Base-by-base conservation (phyloP, 2,329 filamentous ascomycete species). In the Furcasterigmium furcatum region DNA sequence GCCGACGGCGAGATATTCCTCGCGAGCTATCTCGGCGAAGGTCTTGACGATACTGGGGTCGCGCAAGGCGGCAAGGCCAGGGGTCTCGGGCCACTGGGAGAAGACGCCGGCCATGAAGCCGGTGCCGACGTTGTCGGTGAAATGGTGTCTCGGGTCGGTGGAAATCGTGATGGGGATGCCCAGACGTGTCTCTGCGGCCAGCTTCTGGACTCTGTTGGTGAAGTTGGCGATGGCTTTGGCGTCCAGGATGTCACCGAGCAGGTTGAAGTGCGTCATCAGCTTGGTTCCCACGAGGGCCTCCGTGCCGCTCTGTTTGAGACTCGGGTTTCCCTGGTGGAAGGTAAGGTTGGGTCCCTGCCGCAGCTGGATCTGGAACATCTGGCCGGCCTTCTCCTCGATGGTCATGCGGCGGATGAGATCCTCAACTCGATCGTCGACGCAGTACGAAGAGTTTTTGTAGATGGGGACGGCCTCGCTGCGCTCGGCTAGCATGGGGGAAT, bases 31-130 rank as follows among this genome's bases (percentile, higher is more conserved):
- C 29, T 77, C 68, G 9, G 70, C 74, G 43, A 79, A 79, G 14
- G 58, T 61, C 39, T 67, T 55, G 2, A 74, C 71, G 0, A 76
- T 54, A 1, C 65, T 59, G 0, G 70, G 57, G n/a, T 70, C 66
- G 3, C 74, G 62, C 0, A 79, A 52, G 0, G 76, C 76, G 6
- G 73, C 75, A 8, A 79, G 57, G 0, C 76, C 76, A 7, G 76
- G 53, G 0, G 67, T 68, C 46, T 77, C 73, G 0, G 76, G 76
- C 74, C 76, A 79, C 44, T 74, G 67, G 0, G 71, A 74, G 49
- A 79, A 71, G 1, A 58, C 60, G 0, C 65, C 70, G 0, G 72
- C 70, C 0, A 57, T 55, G 49, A 72, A 70, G 0, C 66, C 68
- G 4, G 67, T 73, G 3, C 67, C 73, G 2, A 69, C 49, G 27